Evolutionary conservation across 176 grass and related monocot genomes (phyloP).

Genomic region (Oryza glaberrima): DNA sequence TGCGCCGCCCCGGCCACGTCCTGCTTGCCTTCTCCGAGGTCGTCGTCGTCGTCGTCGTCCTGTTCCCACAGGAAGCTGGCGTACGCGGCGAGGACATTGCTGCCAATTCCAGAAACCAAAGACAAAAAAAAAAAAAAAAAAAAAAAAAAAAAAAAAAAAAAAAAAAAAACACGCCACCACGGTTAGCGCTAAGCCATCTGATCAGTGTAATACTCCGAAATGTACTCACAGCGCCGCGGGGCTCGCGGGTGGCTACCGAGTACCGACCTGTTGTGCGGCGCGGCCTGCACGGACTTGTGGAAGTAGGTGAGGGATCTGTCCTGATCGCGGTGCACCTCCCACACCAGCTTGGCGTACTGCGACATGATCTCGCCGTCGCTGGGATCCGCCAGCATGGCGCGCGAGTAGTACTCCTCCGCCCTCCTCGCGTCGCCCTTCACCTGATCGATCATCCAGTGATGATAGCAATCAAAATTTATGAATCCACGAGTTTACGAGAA

Average conservation of each 20-base stretch:
- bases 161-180: neutral
- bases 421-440: slow-evolving; percentile 63
- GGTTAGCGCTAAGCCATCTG: neutral
- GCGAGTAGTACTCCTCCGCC: slow-evolving; percentile 95
- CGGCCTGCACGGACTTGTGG: slow-evolving; percentile 65
- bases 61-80: slow-evolving; percentile 82
- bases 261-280: slow-evolving; percentile 53
- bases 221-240: too few relatives aligned
- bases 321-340: slow-evolving; percentile 65
- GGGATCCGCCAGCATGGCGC: slow-evolving; percentile 81
- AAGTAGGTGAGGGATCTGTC: slow-evolving; percentile 79
- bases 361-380: slow-evolving; percentile 83
- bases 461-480: too few relatives aligned
- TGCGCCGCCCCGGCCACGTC: neutral
- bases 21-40: slow-evolving; percentile 14
- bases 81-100: slow-evolving; percentile 81
- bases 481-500: neutral
- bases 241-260: too few relatives aligned
- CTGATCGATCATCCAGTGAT: slow-evolving; percentile 30
- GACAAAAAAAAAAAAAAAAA: neutral
- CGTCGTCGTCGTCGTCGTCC: slow-evolving; percentile 54
- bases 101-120: slow-evolving; percentile 20
- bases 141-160: neutral
- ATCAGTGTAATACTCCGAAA: neutral
- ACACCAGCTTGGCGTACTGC: slow-evolving; percentile 87